A percentile compares a stretch with the other conserved stretches of the same genome.
Conservation (phyloP, 495 filamentous ascomycete genomes). For the Beverwykella pulmonaria region DNA sequence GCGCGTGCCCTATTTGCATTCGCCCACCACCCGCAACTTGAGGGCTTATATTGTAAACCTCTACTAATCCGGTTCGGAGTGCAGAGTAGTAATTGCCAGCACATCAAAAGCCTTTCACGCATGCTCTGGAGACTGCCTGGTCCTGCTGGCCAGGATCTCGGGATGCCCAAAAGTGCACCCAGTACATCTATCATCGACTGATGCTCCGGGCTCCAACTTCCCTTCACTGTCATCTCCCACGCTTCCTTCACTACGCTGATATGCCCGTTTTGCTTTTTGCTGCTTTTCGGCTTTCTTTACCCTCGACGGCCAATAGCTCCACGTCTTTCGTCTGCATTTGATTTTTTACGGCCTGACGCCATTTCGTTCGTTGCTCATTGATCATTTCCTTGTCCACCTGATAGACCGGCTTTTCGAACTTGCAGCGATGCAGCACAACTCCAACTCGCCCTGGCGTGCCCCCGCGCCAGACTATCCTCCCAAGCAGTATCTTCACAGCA, state of each 20-base stretch:
- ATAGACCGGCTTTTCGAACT: slow-evolving; percentile 22
- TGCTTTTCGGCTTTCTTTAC: slow-evolving; percentile 19
- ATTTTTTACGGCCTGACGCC: slow-evolving; percentile 22
- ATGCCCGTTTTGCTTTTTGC: slow-evolving; percentile 40
- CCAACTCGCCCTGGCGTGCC: slow-evolving; percentile 34
- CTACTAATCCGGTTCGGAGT: slow-evolving; percentile 38
- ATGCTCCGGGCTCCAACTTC: slow-evolving; percentile 32
- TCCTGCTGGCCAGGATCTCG: slow-evolving; percentile 32
- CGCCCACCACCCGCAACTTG: slow-evolving; percentile 33
- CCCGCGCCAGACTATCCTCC: slow-evolving; percentile 14
- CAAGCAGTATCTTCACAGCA: slow-evolving; percentile 30
- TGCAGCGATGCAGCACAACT: slow-evolving; percentile 38
- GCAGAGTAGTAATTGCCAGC: slow-evolving; percentile 38
- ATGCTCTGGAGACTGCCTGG: slow-evolving; percentile 21
- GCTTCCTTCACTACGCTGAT: slow-evolving; percentile 22
- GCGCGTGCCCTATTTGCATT: slow-evolving; percentile 36
- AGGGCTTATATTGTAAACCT: slow-evolving; percentile 30
- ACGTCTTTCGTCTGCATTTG: slow-evolving; percentile 17
- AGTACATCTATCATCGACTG: slow-evolving; percentile 37
- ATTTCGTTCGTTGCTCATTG: slow-evolving; percentile 33
- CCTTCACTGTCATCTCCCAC: slow-evolving; percentile 35
- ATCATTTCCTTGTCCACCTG: slow-evolving; percentile 31
- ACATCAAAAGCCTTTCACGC: slow-evolving; percentile 36
- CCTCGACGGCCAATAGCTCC: slow-evolving; percentile 29
- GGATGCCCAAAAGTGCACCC: slow-evolving; percentile 24